Conservation (phyloP, 805 yeast genomes). For the Zygoascus ofunaensis region DNA sequence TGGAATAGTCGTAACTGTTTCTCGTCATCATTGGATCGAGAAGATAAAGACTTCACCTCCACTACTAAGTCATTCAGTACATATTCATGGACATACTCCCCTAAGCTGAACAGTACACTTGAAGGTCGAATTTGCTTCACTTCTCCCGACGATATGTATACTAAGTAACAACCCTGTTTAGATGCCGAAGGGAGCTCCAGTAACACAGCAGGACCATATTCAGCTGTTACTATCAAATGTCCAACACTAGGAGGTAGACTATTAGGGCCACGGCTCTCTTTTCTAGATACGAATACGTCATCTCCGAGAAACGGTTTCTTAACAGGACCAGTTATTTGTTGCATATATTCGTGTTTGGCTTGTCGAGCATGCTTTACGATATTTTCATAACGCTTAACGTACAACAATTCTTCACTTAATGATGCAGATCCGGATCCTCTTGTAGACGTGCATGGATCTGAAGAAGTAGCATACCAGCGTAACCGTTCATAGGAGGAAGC, state of each 20-base stretch:
- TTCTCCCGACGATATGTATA: conserved; percentile 9
- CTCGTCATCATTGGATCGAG: background rate
- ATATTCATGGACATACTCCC: conserved; percentile 1
- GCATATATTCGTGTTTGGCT: background rate
- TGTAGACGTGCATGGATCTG: no score
- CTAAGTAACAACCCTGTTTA: conserved; percentile 2
- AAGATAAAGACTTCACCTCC: background rate
- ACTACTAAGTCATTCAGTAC: background rate
- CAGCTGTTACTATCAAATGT: conserved; percentile 5
- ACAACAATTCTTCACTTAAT: background rate
- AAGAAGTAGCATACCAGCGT: no score
- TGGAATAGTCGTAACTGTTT: background rate
- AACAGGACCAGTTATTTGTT: background rate
- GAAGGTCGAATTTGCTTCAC: conserved; percentile 3
- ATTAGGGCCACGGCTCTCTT: background rate
- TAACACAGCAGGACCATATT: conserved; percentile 4
- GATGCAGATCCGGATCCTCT: no score
- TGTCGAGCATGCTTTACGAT: background rate
- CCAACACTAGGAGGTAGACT: conserved; percentile 5
- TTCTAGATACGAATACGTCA: background rate
- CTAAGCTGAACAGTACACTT: conserved; percentile 5
- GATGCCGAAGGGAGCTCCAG: conserved; percentile 1
- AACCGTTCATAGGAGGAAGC: no score
- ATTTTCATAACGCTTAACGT: background rate
- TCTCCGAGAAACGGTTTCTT: background rate